phyloP scores from a whole-genome alignment of 768 basidiomycete genomes.

The Dioszegia crocea region DNA sequence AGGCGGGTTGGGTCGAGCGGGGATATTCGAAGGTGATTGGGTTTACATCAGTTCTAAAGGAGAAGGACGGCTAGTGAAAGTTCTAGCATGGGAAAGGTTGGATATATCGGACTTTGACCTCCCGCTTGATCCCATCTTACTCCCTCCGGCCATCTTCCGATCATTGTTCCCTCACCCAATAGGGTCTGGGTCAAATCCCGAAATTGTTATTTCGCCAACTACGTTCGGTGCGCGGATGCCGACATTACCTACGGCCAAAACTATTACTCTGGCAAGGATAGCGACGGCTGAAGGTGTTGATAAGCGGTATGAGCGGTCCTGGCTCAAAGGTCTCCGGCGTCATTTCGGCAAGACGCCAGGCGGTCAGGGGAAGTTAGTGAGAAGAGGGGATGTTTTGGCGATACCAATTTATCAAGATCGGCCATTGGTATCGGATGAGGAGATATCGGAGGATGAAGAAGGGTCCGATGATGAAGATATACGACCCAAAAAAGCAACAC shows the following conservation, averaged over 20 bases:
- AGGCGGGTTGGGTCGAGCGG: constrained; percentile 42
- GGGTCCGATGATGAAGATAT: constrained; percentile 6
- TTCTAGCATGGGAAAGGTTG: constrained; percentile 34
- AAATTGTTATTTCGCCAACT: constrained; percentile 28
- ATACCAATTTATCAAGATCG: constrained; percentile 27
- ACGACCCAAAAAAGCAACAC: background rate
- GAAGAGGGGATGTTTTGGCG: constrained; percentile 43
- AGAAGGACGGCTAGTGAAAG: constrained; percentile 33
- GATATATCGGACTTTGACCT: constrained; percentile 12
- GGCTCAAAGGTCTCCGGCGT: constrained; percentile 26
- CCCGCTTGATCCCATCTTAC: constrained; percentile 36
- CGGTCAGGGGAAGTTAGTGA: constrained; percentile 19
- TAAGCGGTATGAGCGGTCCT: constrained; percentile 43
- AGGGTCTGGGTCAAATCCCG: background rate
- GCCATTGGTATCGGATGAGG: constrained; percentile 35
- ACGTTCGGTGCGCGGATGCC: constrained; percentile 42
- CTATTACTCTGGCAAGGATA: constrained; percentile 41
- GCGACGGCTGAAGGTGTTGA: constrained; percentile 40
- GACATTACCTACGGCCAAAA: constrained; percentile 37
- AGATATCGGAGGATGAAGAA: constrained; percentile 65
- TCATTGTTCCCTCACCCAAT: constrained; percentile 18
- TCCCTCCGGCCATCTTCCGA: constrained; percentile 34
- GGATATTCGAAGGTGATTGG: constrained; percentile 49
- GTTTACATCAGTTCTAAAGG: constrained; percentile 17
- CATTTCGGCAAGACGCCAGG: constrained; percentile 18